phyloP scores from a whole-genome alignment of 148 eudicot species.

The Suaeda aralocaspica region DNA sequence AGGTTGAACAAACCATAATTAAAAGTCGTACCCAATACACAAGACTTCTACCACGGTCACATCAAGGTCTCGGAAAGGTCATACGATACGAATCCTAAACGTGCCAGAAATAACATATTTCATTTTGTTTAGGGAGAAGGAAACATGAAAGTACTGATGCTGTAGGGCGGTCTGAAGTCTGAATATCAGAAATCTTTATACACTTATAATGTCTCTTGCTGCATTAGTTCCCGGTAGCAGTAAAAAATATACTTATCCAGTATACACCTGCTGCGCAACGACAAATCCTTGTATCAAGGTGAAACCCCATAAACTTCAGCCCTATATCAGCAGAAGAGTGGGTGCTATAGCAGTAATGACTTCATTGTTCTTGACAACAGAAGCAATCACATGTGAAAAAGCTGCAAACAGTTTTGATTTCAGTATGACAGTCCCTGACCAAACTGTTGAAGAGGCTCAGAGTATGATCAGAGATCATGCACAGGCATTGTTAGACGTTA shows the following conservation, averaged over 20 bases:
- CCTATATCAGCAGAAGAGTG: slow-evolving; percentile 23
- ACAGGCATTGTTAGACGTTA: slow-evolving; percentile 36
- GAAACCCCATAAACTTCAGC: background rate
- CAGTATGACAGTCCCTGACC: slow-evolving; percentile 59
- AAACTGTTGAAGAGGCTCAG: slow-evolving; percentile 57
- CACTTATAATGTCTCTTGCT: slow-evolving; percentile 17
- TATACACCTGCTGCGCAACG: slow-evolving; percentile 9
- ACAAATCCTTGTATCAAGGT: background rate
- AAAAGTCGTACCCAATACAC: too few species aligned
- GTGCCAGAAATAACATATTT: background rate
- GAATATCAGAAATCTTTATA: background rate
- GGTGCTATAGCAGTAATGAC: slow-evolving; percentile 20
- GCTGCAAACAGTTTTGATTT: slow-evolving; percentile 30
- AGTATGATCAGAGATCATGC: slow-evolving; percentile 38
- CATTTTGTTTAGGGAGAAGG: background rate
- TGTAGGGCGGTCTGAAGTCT: background rate
- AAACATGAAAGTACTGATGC: slow-evolving; percentile 9
- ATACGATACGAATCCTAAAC: too few species aligned
- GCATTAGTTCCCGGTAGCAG: background rate
- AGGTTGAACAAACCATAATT: too few species aligned
- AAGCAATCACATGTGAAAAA: slow-evolving; percentile 9
- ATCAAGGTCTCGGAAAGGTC: too few species aligned
- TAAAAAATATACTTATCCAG: background rate
- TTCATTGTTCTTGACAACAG: slow-evolving; percentile 18
- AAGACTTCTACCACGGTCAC: too few species aligned